Evolutionary conservation across 345 rosid species (phyloP).

Genomic region (Euphorbia tirucalli): DNA sequence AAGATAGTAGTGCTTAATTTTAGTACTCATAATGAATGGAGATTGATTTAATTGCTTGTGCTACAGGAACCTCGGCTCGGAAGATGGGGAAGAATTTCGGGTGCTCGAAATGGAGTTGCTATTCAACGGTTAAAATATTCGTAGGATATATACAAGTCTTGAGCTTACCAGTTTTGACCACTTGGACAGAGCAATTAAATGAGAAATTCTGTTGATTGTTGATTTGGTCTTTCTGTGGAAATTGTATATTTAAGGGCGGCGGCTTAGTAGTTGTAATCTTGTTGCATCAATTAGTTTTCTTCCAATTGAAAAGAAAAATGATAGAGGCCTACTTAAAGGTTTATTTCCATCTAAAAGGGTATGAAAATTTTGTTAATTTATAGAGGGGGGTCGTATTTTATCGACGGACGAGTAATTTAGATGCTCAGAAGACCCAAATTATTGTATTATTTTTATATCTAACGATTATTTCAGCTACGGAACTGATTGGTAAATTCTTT

Average conservation of each 20-base stretch:
- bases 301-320: background rate
- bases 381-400: too few species aligned
- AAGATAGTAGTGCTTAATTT: background rate
- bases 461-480: too few species aligned
- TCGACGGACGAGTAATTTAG: too few species aligned
- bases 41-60: slow-evolving; percentile 2
- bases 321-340: too few species aligned
- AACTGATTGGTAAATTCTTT: too few species aligned
- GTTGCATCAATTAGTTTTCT: background rate
- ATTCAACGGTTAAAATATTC: slow-evolving; percentile 61
- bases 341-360: too few species aligned
- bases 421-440: too few species aligned
- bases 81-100: slow-evolving; percentile 68
- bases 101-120: slow-evolving; percentile 76
- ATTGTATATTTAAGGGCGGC: slow-evolving; percentile 5
- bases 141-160: slow-evolving; percentile 22
- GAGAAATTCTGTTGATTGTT: slow-evolving; percentile 9
- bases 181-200: slow-evolving; percentile 1
- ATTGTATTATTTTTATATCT: too few species aligned
- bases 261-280: background rate
- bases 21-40: background rate
- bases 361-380: too few species aligned
- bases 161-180: slow-evolving; percentile 21
- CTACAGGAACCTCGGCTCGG: slow-evolving; percentile 91
- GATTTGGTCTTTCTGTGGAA: slow-evolving; percentile 9